These are phyloP conservation scores for Colletotrichum gloeosporioides DNA, from an alignment of 2,329 filamentous ascomycete genomes.

Conservation along the genomic window DNA sequence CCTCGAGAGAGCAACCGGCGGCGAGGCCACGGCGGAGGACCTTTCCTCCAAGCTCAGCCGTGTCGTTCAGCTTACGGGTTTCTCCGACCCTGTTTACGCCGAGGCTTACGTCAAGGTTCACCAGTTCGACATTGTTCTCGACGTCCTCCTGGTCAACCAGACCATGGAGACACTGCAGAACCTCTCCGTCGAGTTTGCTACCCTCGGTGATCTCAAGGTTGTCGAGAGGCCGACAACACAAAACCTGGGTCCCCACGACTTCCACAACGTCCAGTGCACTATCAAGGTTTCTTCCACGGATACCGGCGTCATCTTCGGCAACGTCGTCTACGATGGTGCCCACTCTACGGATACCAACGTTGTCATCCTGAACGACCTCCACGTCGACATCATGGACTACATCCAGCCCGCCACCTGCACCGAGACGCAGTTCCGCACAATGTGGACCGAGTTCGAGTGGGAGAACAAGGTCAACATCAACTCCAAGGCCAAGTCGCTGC, in stretches of 20 bases:
- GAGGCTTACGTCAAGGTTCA: constrained; percentile 99
- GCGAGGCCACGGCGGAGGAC: constrained; percentile 83
- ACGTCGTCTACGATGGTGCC: constrained; percentile 95
- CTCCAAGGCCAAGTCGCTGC: constrained; percentile 89
- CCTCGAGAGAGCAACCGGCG: constrained; percentile 91
- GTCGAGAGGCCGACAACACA: constrained; percentile 96
- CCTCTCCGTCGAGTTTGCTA: constrained; percentile 97
- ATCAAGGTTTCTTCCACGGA: constrained; percentile 99
- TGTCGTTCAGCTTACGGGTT: constrained; percentile 96
- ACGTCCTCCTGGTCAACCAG: constrained; percentile 96
- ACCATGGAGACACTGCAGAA: constrained; percentile 97
- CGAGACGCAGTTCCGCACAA: constrained; percentile 98
- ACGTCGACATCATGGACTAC: constrained; percentile 99
- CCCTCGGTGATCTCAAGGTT: constrained; percentile 94
- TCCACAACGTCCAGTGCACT: constrained; percentile 97
- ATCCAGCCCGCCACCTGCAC: constrained; percentile 97
- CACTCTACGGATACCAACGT: constrained; percentile 94
- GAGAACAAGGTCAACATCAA: constrained; percentile 99
- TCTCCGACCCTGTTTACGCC: constrained; percentile 98
- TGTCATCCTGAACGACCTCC: constrained; percentile 96
- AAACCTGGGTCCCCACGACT: constrained; percentile 93
- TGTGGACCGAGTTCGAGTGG: constrained; percentile 99
- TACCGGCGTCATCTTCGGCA: constrained; percentile 98
- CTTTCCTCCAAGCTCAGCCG: constrained; percentile 92
- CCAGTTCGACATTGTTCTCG: constrained; percentile 97